These are phyloP conservation scores for Vanderwaltozyma tropicalis DNA, from an alignment of 805 yeast genomes.

Conservation along the genomic window DNA sequence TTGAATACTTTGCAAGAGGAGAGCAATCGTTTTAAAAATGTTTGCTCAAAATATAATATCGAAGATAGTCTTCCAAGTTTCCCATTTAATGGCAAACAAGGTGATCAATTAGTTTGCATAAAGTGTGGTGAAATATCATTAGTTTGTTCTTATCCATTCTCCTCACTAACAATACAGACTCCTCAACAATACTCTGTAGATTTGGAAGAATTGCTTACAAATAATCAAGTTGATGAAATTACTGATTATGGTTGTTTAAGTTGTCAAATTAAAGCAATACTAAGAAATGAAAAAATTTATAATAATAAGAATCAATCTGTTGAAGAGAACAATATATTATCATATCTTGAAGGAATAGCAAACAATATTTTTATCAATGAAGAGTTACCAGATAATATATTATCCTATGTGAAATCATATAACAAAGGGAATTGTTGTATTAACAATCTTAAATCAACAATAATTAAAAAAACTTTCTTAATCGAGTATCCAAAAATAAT, in stretches of 20 bases:
- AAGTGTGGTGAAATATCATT: conserved; percentile 54
- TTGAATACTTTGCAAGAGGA: conserved; percentile 72
- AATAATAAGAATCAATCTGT: conserved; percentile 10
- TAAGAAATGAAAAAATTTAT: conserved; percentile 27
- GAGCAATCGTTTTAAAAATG: conserved; percentile 25
- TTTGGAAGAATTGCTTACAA: conserved; percentile 44
- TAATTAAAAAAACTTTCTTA: conserved; percentile 54
- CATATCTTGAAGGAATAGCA: conserved; percentile 29
- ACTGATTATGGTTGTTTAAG: conserved; percentile 72
- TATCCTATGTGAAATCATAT: conserved; percentile 39
- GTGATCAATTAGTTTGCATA: conserved; percentile 61
- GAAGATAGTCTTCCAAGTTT: conserved; percentile 45
- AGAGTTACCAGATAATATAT: conserved; percentile 46
- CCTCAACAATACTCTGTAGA: conserved; percentile 45
- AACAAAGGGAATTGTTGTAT: conserved; percentile 34
- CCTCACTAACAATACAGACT: conserved; percentile 63
- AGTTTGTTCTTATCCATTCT: conserved; percentile 48
- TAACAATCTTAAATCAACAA: conserved; percentile 45
- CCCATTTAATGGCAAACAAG: conserved; percentile 62
- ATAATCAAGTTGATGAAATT: conserved; percentile 54
- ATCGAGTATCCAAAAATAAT: conserved; percentile 60
- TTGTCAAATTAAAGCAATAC: conserved; percentile 47
- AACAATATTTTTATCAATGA: conserved; percentile 45
- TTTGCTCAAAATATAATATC: conserved; percentile 7
- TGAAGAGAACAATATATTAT: conserved; percentile 23